Evolutionary conservation across 1,284 basidiomycete genomes (phyloP).

Genomic region (Malassezia dermatis): DNA sequence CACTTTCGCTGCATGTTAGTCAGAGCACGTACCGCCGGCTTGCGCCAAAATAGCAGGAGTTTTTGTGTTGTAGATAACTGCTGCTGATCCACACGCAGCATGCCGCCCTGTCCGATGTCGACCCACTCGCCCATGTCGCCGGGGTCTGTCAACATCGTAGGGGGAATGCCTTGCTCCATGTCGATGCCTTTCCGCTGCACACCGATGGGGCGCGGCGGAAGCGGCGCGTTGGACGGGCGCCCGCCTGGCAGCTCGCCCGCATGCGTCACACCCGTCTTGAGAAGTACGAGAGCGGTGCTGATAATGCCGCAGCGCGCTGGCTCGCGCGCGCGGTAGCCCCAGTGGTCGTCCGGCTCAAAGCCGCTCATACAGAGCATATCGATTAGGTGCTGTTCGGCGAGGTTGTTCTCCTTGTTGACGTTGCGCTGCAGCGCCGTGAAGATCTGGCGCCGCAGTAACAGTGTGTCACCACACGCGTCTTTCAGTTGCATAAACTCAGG

Average conservation of each 20-base stretch:
- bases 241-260: conserved; percentile 52
- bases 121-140: conserved; percentile 17
- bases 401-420: conserved; percentile 97
- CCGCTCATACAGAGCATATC: conserved; percentile 99
- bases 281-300: conserved; percentile 87
- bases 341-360: conserved; percentile 87
- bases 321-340: conserved; percentile 93
- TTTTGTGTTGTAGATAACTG: conserved; percentile 98
- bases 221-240: conserved; percentile 2
- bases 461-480: conserved; percentile 59
- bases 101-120: conserved; percentile 36
- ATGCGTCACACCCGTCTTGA: conserved; percentile 92
- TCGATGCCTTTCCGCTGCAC: conserved; percentile 11
- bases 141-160: conserved; percentile 14
- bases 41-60: conserved; percentile 92
- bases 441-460: conserved; percentile 81
- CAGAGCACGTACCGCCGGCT: conserved; percentile 59
- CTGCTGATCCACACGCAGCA: conserved; percentile 59
- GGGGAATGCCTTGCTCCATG: conserved; percentile 13
- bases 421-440: conserved; percentile 97
- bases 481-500: conserved; percentile 23
- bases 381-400: conserved; percentile 96
- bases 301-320: conserved; percentile 93
- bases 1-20: conserved; percentile 62
- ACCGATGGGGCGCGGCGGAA: conserved; percentile 8